A percentile compares a stretch with the other conserved stretches of the same genome.
Conservation (phyloP, 2,329 filamentous ascomycete genomes). For the Sporothrix pallida region DNA sequence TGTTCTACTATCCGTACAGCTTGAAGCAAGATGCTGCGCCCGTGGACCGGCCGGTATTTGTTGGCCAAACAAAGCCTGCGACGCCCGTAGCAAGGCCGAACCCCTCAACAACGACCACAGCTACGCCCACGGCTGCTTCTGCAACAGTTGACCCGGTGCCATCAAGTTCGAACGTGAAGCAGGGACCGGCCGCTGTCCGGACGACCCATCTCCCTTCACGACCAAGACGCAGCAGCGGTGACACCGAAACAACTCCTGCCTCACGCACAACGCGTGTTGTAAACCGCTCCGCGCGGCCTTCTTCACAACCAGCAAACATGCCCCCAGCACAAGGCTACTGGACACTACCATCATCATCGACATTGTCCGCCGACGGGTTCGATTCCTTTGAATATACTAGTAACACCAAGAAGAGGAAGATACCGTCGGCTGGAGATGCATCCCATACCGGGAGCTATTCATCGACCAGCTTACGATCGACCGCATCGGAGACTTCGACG, state of each 20-base stretch:
- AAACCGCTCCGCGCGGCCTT: slow-evolving; percentile 29
- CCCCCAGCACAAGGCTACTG: slow-evolving; percentile 49
- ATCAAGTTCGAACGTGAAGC: neutral
- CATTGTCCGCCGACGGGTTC: slow-evolving; percentile 81
- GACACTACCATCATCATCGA: slow-evolving; percentile 66
- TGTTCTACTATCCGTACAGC: slow-evolving; percentile 77
- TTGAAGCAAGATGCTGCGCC: slow-evolving; percentile 54
- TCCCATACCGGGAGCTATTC: slow-evolving; percentile 53
- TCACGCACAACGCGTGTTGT: slow-evolving; percentile 32
- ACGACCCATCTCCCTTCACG: neutral
- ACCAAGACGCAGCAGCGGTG: slow-evolving; percentile 56
- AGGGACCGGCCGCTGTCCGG: neutral
- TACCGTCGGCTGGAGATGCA: slow-evolving; percentile 82
- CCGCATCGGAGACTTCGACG: slow-evolving; percentile 43
- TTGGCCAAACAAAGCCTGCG: slow-evolving; percentile 1
- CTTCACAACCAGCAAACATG: slow-evolving; percentile 21
- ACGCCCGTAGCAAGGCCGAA: neutral
- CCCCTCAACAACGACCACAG: neutral
- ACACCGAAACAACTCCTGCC: slow-evolving; percentile 55
- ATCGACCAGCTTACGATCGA: slow-evolving; percentile 44
- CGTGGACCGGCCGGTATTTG: slow-evolving; percentile 50
- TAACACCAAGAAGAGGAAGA: slow-evolving; percentile 99
- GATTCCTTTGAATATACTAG: slow-evolving; percentile 98
- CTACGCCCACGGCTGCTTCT: neutral
- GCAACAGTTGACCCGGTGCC: neutral